Base-by-base conservation (phyloP, 176 grass and related monocot species). In the Eragrostis curvula region DNA sequence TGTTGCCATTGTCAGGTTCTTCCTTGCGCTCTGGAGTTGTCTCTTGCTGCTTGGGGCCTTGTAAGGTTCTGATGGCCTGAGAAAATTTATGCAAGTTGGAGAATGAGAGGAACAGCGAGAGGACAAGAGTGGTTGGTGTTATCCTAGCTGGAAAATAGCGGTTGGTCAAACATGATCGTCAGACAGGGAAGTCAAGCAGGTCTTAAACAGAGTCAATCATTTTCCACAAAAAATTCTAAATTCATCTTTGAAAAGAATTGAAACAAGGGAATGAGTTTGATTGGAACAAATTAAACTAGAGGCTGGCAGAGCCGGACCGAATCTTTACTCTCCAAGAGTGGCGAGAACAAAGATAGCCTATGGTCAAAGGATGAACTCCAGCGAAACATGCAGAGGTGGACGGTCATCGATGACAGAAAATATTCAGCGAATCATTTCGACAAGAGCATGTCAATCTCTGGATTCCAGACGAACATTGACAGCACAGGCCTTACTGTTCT, bases 91-190 rank as follows among this genome's bases (percentile, higher is more conserved):
- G 50, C 87, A 77, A 62, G 46, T 85, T 58, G 88, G 50, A 43
- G 78, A 71, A 85, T 25, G 57, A 30, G 83, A 56, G 46, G 36
- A 32, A 9, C 27, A 43, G 66, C 79, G 43, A 78, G 18, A 86
- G 62, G 88, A 78, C 83, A 73, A 58, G 66, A 43, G 88, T 77
- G 9, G 73, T 90, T 82, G 39, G 79, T 48, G 56, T 77, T 78
- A 41, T 71, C 48, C 58, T 66, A 0, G 49, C 72, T 62, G 4
- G 29, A 29, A 59, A 77, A 59, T 41, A 8, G 58, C 39, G 73
- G 83, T 82, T 82, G 66, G 83, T 82, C 72, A 72, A 78, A 71
- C 82, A 65, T 85, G 77, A 40, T 53, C 45, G 47, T 89, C 77
- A 71, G n/a, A 14, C 24, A 5, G 8, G 3, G 1, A 81, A 27